Conservation (phyloP, 768 basidiomycete genomes). For the Symmetrospora coprosmae region DNA sequence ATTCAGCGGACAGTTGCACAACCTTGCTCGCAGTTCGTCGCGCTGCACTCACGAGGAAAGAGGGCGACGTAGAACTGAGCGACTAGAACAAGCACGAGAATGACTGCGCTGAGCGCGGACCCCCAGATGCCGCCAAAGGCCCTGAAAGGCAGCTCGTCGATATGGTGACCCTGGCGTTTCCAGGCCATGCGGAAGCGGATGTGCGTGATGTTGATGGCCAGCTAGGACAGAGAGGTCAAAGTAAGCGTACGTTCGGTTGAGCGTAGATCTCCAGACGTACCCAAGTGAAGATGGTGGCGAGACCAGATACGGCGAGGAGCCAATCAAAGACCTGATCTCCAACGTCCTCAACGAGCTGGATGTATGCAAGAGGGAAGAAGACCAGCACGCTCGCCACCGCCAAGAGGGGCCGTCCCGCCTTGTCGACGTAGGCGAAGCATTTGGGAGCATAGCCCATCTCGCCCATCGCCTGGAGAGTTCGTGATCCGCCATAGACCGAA, state of each 20-base stretch:
- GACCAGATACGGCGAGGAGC: conserved; percentile 53
- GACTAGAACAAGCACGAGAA: conserved; percentile 29
- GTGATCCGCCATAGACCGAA: conserved; percentile 53
- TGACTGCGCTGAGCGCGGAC: conserved; percentile 20
- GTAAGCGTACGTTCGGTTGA: not conserved
- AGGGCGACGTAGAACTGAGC: conserved; percentile 31
- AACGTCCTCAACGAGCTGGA: conserved; percentile 42
- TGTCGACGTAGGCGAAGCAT: conserved; percentile 52
- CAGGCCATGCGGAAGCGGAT: conserved; percentile 30
- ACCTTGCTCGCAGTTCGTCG: not conserved
- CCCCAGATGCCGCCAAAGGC: conserved; percentile 27
- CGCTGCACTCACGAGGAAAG: conserved; percentile 15
- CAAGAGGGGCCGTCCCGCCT: conserved; percentile 48
- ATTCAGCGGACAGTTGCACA: conserved; percentile 21
- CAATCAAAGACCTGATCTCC: conserved; percentile 50
- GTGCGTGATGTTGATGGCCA: conserved; percentile 26
- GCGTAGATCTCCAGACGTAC: conserved; percentile 32
- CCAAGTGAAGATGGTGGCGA: conserved; percentile 57
- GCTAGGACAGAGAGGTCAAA: not conserved
- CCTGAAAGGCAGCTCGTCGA: conserved; percentile 29
- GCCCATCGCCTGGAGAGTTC: conserved; percentile 51
- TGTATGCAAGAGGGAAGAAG: conserved; percentile 30
- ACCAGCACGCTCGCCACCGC: conserved; percentile 40
- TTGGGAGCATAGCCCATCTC: conserved; percentile 52
- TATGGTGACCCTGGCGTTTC: conserved; percentile 23